Base-by-base conservation (phyloP, 352 stramenopile species). In the Phytophthora litchii region DNA sequence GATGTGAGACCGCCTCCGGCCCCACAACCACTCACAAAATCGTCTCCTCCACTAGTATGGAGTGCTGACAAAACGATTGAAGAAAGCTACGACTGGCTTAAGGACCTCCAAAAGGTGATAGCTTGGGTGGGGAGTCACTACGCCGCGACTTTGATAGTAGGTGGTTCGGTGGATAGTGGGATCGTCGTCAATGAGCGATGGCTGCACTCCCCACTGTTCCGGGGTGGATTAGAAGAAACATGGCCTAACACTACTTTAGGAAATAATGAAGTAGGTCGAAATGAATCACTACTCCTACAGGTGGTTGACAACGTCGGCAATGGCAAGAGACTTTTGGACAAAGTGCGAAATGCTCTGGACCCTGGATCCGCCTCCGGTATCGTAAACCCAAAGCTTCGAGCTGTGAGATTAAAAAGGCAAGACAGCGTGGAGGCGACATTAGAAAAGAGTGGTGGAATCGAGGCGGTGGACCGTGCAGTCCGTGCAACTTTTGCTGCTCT, bases 391-490 rank as follows among this genome's bases (percentile, higher is more conserved):
- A 82, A 92, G 36, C 55, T 94, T 10, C 70, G 83, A 38, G 74
- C 72, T 13, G 80, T 76, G 13, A 76, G 72, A 5, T 49, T 96
- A 17, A 93, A 89, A 48, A 70, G 87, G 10, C 80, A 94, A 60
- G 85, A 96, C 40, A 96, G 87, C 51, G 78, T 96, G 3, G 87
- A 96, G 50, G 80, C 78, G 4, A 82, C 79, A 19, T 60, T 96
- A 7, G 85, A 96, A 60, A 94, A 94, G 40, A 96, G 86, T 57
- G 87, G 86, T 12, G 74, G 83, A 1, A 91, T 92, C 16, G 86
- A 94, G 53, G 73, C 75, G 11, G 87, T 96, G 1, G 83, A 96
- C 37, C 84, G 76, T 19, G 87, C 87, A 27, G 87, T 96, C 19
- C 82, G 87, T 19, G 70, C 82, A 12, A 79, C 83, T 6, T 96